phyloP scores from a whole-genome alignment of 768 basidiomycete genomes.

The Agrocybe chaxingu region DNA sequence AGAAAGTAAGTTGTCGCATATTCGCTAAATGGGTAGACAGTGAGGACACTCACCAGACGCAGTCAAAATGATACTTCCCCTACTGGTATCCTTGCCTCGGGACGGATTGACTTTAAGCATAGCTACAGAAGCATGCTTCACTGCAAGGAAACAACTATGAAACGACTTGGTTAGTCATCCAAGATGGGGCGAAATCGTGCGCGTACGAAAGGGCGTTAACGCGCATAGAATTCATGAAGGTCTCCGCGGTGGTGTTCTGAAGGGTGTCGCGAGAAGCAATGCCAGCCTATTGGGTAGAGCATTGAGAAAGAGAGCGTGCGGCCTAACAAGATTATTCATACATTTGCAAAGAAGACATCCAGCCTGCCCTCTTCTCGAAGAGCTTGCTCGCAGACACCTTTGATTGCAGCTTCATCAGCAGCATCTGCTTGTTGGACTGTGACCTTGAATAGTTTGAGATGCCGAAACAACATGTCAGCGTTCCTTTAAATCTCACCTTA shows the following conservation, averaged over 20 bases:
- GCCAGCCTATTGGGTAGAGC: conserved; percentile 53
- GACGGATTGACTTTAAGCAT: conserved; percentile 70
- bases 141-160: conserved; percentile 79
- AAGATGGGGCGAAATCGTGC: not conserved
- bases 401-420: conserved; percentile 70
- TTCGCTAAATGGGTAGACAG: not conserved
- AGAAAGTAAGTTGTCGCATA: conserved; percentile 1
- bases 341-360: conserved; percentile 96
- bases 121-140: conserved; percentile 81
- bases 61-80: conserved; percentile 86
- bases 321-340: conserved; percentile 28
- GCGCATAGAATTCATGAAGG: conserved; percentile 74
- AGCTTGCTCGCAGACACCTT: conserved; percentile 65
- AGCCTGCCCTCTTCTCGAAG: conserved; percentile 79
- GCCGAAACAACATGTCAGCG: not conserved
- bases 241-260: conserved; percentile 53
- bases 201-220: conserved; percentile 64
- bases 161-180: not conserved
- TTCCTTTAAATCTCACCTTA: conserved; percentile 46
- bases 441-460: conserved; percentile 44
- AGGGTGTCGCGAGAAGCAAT: conserved; percentile 44
- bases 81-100: conserved; percentile 62
- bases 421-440: conserved; percentile 80
- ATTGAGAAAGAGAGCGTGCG: not conserved
- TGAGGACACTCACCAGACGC: conserved; percentile 60